Evolutionary conservation across 257 asterid genomes (phyloP), one percentile per base, ranked within the genome.

Genomic region (Perilla frutescens): DNA sequence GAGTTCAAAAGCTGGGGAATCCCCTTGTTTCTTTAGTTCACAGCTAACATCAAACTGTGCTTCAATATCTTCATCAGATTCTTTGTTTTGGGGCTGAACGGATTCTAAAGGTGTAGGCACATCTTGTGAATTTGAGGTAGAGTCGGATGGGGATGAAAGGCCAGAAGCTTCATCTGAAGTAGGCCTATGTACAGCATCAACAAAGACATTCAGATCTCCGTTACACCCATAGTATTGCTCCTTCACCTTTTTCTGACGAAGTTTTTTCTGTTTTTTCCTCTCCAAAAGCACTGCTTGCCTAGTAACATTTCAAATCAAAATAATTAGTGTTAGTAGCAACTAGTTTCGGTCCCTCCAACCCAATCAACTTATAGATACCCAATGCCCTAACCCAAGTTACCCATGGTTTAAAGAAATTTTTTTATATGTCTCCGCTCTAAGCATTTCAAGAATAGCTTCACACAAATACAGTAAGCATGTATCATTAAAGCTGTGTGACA

Each of bases 181-280:
- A 62, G 89, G 82, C 58, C 77, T 77, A 57, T 79, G 90, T 66
- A 66, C 72, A 39, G 77, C 74, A 82, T 71, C 88, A 79, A 79
- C 66, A 47, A 56, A 26, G 54, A 75, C 75, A 80, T 68, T 72
- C 68, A 82, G 47, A 74, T 60, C 87, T 20, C 68, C 70, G 26
- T 72, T 81, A 65, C 31, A 76, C 65, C 61, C 87, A 63, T 62
- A 58, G 47, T 64, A 73, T 76, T 83, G 90, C 65, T 82, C 96
- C 81, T 71, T 92, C 66, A 70, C 83, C 76, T 84, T 89, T 87
- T 86, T 90, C 75, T 88, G 96, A 50, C 94, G 89, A 79, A 86
- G 94, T 85, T 85, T 90, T 81, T 87, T 92, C 85, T 77, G 92
- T 66, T 70, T 92, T 80, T 85, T 95, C 86, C 87, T 89, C 82